These are phyloP conservation scores for Penicillium sp. DNA, from an alignment of 2,329 filamentous ascomycete species.

Conservation along the genomic window DNA sequence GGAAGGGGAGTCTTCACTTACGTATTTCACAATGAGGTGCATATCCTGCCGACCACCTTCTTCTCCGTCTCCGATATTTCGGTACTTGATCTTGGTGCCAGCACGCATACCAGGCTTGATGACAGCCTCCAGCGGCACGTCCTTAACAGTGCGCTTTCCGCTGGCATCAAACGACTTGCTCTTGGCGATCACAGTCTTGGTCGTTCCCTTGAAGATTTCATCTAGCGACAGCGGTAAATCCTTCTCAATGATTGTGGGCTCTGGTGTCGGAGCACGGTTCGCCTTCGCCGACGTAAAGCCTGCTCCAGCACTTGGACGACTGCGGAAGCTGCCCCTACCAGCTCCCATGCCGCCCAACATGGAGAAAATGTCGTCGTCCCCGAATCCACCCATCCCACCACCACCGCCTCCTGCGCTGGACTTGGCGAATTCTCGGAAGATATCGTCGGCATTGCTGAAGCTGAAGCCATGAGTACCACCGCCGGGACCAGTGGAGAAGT, in stretches of 20 bases:
- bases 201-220: constrained; percentile 81
- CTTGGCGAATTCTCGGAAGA: constrained; percentile 83
- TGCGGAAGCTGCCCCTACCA: constrained; percentile 36
- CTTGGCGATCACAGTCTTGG: constrained; percentile 98
- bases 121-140: constrained; percentile 88
- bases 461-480: constrained; percentile 66
- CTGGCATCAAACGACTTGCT: constrained; percentile 86
- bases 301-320: constrained; percentile 26
- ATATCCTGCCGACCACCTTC: constrained; percentile 94
- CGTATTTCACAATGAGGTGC: constrained; percentile 93
- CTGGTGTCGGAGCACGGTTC: constrained; percentile 62
- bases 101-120: constrained; percentile 96
- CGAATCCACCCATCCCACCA: constrained; percentile 53
- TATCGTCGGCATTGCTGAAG: constrained; percentile 80
- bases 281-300: constrained; percentile 30
- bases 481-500: constrained; percentile 51
- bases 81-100: constrained; percentile 97
- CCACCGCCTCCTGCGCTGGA: constrained; percentile 50
- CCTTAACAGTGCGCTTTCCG: constrained; percentile 81
- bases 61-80: constrained; percentile 95
- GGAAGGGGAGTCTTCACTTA: constrained; percentile 49
- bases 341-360: constrained; percentile 45
- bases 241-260: constrained; percentile 88
- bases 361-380: constrained; percentile 59
- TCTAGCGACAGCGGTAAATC: constrained; percentile 79